A percentile compares a stretch with the other conserved stretches of the same genome.
These are phyloP conservation scores for Ballota nigra DNA, from an alignment of 257 asterid genomes.

Conservation along the genomic window DNA sequence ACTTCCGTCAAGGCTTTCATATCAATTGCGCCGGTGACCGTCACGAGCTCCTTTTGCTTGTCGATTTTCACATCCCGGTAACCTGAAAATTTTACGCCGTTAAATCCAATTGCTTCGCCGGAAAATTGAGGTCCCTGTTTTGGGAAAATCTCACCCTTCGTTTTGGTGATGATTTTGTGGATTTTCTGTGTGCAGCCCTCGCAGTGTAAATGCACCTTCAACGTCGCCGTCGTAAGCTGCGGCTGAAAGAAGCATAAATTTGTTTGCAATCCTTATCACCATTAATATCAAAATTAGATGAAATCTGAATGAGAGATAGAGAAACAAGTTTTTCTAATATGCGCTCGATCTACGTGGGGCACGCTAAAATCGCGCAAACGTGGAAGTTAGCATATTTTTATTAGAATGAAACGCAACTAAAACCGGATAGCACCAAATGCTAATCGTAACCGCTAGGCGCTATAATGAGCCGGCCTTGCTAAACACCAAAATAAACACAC, in stretches of 20 bases:
- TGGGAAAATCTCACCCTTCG: conserved; percentile 47
- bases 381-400: conserved; percentile 24
- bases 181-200: conserved; percentile 82
- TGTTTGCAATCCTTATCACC: not conserved
- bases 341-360: conserved; percentile 21
- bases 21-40: conserved; percentile 81
- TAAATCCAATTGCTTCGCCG: not conserved
- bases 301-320: not conserved
- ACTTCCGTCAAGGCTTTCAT: conserved; percentile 58
- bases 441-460: conserved; percentile 13
- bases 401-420: not conserved
- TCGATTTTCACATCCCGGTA: conserved; percentile 60
- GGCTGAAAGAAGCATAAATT: conserved; percentile 34
- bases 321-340: not conserved
- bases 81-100: conserved; percentile 38
- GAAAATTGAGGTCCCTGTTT: not conserved
- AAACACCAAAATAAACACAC: not conserved
- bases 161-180: conserved; percentile 42
- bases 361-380: not conserved
- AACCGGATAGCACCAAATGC: conserved; percentile 10
- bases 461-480: conserved; percentile 22
- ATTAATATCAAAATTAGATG: not conserved
- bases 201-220: conserved; percentile 70
- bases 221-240: conserved; percentile 54
- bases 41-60: conserved; percentile 57